phyloP scores from a whole-genome alignment of 2,329 filamentous ascomycete genomes.

The Pyricularia pennisetigena region DNA sequence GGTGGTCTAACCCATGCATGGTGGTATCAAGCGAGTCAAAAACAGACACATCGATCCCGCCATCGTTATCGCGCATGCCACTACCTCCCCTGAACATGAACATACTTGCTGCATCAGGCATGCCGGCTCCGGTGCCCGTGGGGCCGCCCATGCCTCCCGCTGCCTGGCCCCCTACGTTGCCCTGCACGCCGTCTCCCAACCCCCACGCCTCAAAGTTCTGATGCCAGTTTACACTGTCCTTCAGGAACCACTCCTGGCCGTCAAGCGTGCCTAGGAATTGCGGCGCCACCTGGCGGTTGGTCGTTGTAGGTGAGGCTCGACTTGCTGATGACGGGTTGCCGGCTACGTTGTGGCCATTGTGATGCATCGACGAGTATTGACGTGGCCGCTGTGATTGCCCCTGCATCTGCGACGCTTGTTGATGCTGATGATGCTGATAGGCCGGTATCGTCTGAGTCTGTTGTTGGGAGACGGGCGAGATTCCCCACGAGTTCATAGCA shows the following conservation, averaged over 20 bases:
- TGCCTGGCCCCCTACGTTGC: neutral
- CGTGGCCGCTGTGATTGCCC: constrained; percentile 4
- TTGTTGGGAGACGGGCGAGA: neutral
- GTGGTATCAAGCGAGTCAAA: constrained; percentile 16
- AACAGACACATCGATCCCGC: constrained; percentile 1
- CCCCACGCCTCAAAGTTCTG: constrained; percentile 47
- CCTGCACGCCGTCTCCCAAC: constrained; percentile 15
- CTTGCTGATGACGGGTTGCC: neutral
- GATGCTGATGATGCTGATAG: constrained; percentile 3
- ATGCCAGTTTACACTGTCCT: constrained; percentile 47
- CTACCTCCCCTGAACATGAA: constrained; percentile 15
- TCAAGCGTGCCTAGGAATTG: constrained; percentile 32
- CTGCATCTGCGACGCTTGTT: constrained; percentile 5
- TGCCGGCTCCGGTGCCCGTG: constrained; percentile 4
- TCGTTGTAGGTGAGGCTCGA: neutral
- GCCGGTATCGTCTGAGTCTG: constrained; percentile 1
- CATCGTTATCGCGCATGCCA: constrained; percentile 9
- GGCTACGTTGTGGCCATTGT: neutral
- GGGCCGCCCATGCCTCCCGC: constrained; percentile 10
- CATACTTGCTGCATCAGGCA: constrained; percentile 10
- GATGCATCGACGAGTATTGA: neutral
- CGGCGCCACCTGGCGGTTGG: constrained; percentile 17
- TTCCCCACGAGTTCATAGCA: constrained; percentile 8
- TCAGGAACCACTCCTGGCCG: constrained; percentile 47
- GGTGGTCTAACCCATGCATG: constrained; percentile 17